Percentiles rank a stretch among this genome's conserved stretches.
Conservation (phyloP, 2,329 filamentous ascomycete species). For the Botrytis pseudocinerea region DNA sequence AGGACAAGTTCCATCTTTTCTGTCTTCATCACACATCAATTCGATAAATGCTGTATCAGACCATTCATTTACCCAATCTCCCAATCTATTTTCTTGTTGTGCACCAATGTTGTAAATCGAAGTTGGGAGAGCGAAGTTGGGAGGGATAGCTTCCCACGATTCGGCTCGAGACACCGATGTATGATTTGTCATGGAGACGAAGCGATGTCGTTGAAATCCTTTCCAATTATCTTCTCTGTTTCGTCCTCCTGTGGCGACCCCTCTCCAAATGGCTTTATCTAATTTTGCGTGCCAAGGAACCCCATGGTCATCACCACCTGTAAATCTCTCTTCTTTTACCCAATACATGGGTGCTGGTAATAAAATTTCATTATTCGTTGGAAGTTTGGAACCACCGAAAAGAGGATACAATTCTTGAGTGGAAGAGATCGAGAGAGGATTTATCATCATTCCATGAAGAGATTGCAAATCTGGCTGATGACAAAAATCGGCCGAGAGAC, state of each 20-base stretch:
- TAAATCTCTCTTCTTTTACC: conserved; percentile 59
- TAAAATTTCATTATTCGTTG: conserved; percentile 63
- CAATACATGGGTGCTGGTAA: conserved; percentile 67
- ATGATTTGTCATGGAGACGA: conserved; percentile 55
- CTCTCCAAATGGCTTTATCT: conserved; percentile 61
- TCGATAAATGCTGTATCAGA: conserved; percentile 44
- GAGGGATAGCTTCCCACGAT: conserved; percentile 41
- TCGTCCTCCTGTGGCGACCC: conserved; percentile 62
- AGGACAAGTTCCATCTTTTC: conserved; percentile 47
- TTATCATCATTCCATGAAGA: conserved; percentile 55
- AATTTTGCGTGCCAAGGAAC: conserved; percentile 58
- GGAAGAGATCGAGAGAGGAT: conserved; percentile 52
- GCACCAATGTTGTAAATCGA: conserved; percentile 48
- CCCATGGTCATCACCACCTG: conserved; percentile 57
- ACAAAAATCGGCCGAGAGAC: conserved; percentile 51
- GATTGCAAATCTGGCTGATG: conserved; percentile 56
- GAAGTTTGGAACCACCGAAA: conserved; percentile 62
- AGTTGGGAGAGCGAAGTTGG: conserved; percentile 57
- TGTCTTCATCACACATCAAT: conserved; percentile 48
- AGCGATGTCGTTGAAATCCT: conserved; percentile 57
- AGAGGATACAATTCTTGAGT: conserved; percentile 58
- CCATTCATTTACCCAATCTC: conserved; percentile 38
- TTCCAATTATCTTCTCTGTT: conserved; percentile 51
- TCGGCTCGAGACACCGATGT: conserved; percentile 42
- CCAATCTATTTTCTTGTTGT: conserved; percentile 47